Conservation (phyloP, 2,329 filamentous ascomycete species). For the Dendryphion nanum region DNA sequence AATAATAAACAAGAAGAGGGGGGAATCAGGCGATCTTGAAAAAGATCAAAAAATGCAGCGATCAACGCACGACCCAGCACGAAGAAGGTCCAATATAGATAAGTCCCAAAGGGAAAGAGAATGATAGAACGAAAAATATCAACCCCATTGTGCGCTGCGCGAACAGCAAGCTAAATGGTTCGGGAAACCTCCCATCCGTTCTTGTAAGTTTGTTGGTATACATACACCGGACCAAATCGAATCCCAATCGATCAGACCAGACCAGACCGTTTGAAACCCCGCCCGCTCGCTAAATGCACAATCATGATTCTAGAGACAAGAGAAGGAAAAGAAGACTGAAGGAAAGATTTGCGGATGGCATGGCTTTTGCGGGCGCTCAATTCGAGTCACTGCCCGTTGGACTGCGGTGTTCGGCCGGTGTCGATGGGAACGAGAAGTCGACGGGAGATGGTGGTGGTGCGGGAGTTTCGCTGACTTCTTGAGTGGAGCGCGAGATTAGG, state of each 20-base stretch:
- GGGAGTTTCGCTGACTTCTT: constrained; percentile 36
- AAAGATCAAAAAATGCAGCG: constrained; percentile 12
- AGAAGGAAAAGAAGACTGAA: constrained; percentile 6
- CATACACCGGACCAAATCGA: neutral
- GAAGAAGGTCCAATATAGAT: neutral
- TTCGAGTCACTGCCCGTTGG: constrained; percentile 23
- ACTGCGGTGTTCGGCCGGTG: constrained; percentile 24
- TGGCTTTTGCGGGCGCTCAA: constrained; percentile 5
- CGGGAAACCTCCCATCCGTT: too few relatives aligned
- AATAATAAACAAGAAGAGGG: constrained; percentile 7
- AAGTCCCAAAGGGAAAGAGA: constrained; percentile 1
- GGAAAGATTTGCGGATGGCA: neutral
- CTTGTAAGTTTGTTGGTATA: too few relatives aligned
- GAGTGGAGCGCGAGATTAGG: constrained; percentile 22
- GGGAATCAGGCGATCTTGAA: constrained; percentile 10
- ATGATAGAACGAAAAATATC: constrained; percentile 1
- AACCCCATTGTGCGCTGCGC: neutral
- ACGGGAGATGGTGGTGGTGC: constrained; percentile 43
- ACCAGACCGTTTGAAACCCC: constrained; percentile 4
- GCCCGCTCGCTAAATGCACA: constrained; percentile 30
- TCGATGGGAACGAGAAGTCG: constrained; percentile 40
- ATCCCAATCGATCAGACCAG: neutral
- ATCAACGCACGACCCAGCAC: constrained; percentile 15
- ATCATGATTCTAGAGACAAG: constrained; percentile 13
- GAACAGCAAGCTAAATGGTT: too few relatives aligned